These are phyloP conservation scores for Tylopilus sp. DNA, from an alignment of 768 basidiomycete genomes.

Conservation along the genomic window DNA sequence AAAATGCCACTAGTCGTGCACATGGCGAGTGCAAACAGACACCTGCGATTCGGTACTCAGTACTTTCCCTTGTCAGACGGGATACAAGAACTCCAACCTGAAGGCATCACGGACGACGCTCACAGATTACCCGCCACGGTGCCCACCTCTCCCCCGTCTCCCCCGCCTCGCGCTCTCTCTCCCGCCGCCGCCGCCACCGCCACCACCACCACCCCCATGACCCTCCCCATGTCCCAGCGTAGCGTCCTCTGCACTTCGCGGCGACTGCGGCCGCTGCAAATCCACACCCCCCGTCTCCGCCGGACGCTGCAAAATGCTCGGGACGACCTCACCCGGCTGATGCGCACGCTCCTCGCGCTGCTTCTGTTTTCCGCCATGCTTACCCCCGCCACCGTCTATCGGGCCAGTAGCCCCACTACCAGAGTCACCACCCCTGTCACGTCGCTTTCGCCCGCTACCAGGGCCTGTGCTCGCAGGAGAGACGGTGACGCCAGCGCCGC, in stretches of 20 bases:
- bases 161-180: conserved; percentile 28
- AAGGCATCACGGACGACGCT: not conserved
- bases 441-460: conserved; percentile 1
- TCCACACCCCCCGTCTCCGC: conserved; percentile 12
- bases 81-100: too few species aligned
- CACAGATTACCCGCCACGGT: conserved; percentile 25
- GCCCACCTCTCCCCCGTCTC: conserved; percentile 30
- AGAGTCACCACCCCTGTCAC: conserved; percentile 29
- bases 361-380: conserved; percentile 21
- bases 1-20: too few species aligned
- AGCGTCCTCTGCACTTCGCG: conserved; percentile 6
- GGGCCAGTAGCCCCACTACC: too few species aligned
- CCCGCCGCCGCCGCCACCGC: not conserved
- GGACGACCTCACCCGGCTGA: conserved; percentile 4
- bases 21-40: too few species aligned
- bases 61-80: too few species aligned
- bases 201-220: not conserved
- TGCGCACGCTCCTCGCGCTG: conserved; percentile 11
- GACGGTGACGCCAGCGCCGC: too few species aligned
- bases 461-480: too few species aligned
- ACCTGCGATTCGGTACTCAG: too few species aligned
- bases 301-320: conserved; percentile 27
- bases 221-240: not conserved
- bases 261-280: conserved; percentile 13
- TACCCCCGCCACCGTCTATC: not conserved